Percentiles rank a stretch among this genome's conserved stretches.
Evolutionary conservation across 176 grass and related monocot species (phyloP).

Genomic region (Musa acuminata): DNA sequence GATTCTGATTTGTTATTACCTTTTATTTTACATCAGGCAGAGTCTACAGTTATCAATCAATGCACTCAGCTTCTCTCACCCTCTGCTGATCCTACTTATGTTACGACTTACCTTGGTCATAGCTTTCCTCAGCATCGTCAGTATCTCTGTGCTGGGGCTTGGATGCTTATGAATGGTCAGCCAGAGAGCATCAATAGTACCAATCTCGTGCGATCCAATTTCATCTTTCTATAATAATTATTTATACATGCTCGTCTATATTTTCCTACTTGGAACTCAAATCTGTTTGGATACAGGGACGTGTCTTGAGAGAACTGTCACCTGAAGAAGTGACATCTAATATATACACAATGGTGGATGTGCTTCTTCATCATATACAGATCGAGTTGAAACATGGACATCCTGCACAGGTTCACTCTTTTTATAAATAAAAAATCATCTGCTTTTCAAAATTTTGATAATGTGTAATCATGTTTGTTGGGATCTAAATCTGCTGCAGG

Average conservation of each 20-base stretch:
- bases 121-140: constrained; percentile 86
- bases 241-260: constrained; percentile 18
- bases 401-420: constrained; percentile 54
- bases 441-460: constrained; percentile 1
- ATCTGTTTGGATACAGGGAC: constrained; percentile 45
- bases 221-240: not conserved
- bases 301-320: constrained; percentile 82
- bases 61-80: constrained; percentile 88
- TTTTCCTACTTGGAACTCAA: constrained; percentile 13
- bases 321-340: constrained; percentile 97
- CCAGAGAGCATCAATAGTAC: constrained; percentile 72
- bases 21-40: constrained; percentile 38
- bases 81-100: constrained; percentile 67
- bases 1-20: not conserved
- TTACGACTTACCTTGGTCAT: constrained; percentile 73
- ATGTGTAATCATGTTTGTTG: constrained; percentile 19
- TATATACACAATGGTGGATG: constrained; percentile 97
- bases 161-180: constrained; percentile 91
- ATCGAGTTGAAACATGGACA: constrained; percentile 66
- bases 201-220: constrained; percentile 62
- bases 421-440: not conserved
- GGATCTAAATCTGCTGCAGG: constrained; percentile 34
- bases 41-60: constrained; percentile 86
- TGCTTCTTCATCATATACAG: constrained; percentile 97
- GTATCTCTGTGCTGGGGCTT: constrained; percentile 90